Conservation (phyloP, 164 flowering plant species). For the Tinospora cordifolia region DNA sequence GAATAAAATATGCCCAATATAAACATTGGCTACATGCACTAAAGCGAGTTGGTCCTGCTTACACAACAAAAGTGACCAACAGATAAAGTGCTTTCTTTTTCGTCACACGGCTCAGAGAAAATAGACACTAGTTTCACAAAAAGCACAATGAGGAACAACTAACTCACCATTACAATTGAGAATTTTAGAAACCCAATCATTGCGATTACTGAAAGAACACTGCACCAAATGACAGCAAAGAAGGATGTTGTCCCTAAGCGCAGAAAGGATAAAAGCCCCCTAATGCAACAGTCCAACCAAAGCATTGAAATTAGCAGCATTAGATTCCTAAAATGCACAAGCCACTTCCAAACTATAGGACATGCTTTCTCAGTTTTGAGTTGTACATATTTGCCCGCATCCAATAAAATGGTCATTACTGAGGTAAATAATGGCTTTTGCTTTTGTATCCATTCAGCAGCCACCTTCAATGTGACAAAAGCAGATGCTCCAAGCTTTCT, state of each 20-base stretch:
- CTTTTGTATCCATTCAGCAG: slow-evolving; percentile 45
- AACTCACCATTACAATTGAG: slow-evolving; percentile 57
- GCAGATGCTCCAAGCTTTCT: slow-evolving; percentile 32
- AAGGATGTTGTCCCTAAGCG: slow-evolving; percentile 86
- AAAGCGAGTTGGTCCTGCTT: too few relatives aligned
- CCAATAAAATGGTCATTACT: slow-evolving; percentile 23
- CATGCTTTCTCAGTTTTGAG: slow-evolving; percentile 41
- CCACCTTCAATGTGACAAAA: slow-evolving; percentile 31
- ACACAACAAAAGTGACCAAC: too few relatives aligned
- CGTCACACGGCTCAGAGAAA: not conserved
- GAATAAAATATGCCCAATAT: not conserved
- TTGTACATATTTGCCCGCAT: slow-evolving; percentile 31
- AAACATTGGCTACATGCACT: too few relatives aligned
- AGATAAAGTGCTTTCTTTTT: too few relatives aligned
- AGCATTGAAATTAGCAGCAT: slow-evolving; percentile 61
- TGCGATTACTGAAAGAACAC: slow-evolving; percentile 63
- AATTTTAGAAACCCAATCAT: slow-evolving; percentile 74
- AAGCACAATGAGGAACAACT: not conserved
- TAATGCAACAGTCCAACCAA: slow-evolving; percentile 76
- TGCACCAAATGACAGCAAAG: slow-evolving; percentile 77
- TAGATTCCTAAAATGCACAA: slow-evolving; percentile 50
- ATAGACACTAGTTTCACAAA: not conserved
- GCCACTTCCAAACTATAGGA: slow-evolving; percentile 63
- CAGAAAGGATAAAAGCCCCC: slow-evolving; percentile 73
- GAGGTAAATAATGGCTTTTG: slow-evolving; percentile 37